Evolutionary conservation across 495 filamentous ascomycete genomes (phyloP).

Genomic region (Daldinia bambusicola): DNA sequence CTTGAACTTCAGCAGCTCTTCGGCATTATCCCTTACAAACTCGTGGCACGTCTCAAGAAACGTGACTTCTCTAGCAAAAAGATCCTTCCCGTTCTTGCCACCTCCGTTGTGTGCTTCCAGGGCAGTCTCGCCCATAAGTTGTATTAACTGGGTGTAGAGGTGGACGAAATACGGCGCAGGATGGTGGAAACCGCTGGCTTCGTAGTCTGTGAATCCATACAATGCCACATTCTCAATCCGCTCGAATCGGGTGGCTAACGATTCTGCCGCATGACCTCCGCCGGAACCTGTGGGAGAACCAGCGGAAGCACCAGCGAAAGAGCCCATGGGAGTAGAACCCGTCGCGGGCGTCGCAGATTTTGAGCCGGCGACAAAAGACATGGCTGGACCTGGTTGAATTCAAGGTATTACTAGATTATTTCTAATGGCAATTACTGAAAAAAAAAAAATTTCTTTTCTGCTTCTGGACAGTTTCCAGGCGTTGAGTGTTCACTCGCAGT

Average conservation of each 20-base stretch:
- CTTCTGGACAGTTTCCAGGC: not conserved
- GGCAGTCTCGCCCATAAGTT: not conserved
- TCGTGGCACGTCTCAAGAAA: constrained; percentile 12
- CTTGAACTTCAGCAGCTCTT: not conserved
- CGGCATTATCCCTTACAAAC: not conserved
- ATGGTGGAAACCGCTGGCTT: not conserved
- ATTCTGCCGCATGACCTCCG: not conserved
- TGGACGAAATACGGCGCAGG: constrained; percentile 6
- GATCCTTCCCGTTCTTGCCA: not conserved
- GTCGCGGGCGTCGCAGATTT: not conserved
- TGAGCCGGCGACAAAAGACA: not conserved
- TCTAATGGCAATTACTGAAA: not conserved
- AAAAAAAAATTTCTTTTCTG: not conserved
- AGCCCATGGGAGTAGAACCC: not conserved
- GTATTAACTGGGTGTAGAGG: not conserved
- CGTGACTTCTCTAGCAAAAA: constrained; percentile 11
- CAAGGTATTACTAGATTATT: not conserved
- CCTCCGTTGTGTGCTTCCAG: not conserved
- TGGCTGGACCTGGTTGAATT: not conserved
- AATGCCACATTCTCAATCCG: constrained; percentile 6
- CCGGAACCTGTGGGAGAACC: not conserved
- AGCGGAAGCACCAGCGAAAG: not conserved
- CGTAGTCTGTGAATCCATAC: constrained; percentile 11
- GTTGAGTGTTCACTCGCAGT: not conserved
- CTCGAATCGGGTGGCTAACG: not conserved